Percentiles rank a stretch among this genome's conserved stretches.
Conservation (phyloP, 208 protist genomes). For the Tetramitus jugosus region DNA sequence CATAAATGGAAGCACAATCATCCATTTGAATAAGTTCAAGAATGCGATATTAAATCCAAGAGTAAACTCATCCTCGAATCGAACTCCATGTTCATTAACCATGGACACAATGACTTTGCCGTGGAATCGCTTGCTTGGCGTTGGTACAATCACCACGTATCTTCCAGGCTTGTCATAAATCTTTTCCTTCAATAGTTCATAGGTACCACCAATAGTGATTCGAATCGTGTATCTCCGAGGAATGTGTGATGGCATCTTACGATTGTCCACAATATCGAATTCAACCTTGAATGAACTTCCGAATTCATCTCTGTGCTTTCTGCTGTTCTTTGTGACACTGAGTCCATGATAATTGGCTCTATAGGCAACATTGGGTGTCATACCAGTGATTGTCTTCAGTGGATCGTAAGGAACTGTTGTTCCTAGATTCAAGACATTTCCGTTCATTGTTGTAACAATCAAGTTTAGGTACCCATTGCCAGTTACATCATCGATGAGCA, state of each 20-base stretch:
- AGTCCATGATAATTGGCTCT: constrained; percentile 1
- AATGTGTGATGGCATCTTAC: background rate
- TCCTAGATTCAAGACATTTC: constrained; percentile 70
- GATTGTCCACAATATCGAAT: constrained; percentile 13
- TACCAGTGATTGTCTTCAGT: background rate
- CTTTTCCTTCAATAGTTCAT: background rate
- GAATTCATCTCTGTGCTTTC: background rate
- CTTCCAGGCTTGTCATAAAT: background rate
- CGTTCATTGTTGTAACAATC: constrained; percentile 66
- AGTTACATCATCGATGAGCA: constrained; percentile 76
- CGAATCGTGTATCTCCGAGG: background rate
- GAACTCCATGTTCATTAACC: background rate
- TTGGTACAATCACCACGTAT: background rate
- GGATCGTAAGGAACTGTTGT: constrained; percentile 58
- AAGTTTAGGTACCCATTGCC: constrained; percentile 75
- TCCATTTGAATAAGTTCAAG: background rate
- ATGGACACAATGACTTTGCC: background rate
- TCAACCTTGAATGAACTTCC: background rate
- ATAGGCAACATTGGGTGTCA: too few species aligned
- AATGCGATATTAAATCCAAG: constrained; percentile 3
- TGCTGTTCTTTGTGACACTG: background rate
- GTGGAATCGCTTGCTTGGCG: background rate
- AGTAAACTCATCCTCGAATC: background rate
- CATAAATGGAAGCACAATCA: constrained; percentile 2
- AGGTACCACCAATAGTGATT: background rate